Percentiles rank a stretch among this genome's conserved stretches.
phyloP scores from a whole-genome alignment of 169 alveolate species.

The Theileria parva region DNA sequence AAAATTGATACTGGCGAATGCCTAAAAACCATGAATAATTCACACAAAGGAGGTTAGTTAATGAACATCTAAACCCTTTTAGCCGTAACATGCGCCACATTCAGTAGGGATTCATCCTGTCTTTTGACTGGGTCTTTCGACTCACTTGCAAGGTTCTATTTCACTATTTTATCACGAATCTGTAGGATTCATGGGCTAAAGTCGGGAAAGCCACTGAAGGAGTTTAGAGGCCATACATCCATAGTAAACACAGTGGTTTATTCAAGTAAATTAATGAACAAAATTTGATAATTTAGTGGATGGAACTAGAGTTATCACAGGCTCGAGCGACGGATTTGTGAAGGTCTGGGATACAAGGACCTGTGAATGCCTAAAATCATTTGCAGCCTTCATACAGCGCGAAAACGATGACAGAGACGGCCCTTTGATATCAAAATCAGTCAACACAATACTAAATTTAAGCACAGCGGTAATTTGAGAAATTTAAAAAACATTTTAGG shows the following conservation, averaged over 20 bases:
- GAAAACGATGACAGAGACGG: constrained; percentile 25
- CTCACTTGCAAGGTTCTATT: constrained; percentile 69
- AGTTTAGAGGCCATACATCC: constrained; percentile 71
- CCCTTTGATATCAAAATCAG: constrained; percentile 33
- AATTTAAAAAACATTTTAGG: constrained; percentile 46
- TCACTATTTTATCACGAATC: background rate
- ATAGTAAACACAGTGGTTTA: constrained; percentile 71
- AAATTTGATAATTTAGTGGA: constrained; percentile 6
- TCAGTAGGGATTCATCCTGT: constrained; percentile 78
- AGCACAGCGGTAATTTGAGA: constrained; percentile 5
- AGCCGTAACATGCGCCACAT: constrained; percentile 78
- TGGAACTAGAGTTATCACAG: constrained; percentile 75
- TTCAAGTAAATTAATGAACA: constrained; percentile 33
- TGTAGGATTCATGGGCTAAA: constrained; percentile 73
- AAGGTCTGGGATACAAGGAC: constrained; percentile 74
- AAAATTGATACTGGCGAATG: constrained; percentile 77
- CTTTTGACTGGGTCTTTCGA: constrained; percentile 83
- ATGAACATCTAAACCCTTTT: background rate
- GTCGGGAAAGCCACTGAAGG: constrained; percentile 72
- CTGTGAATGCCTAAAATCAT: constrained; percentile 70
- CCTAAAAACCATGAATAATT: constrained; percentile 66
- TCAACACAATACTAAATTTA: constrained; percentile 35
- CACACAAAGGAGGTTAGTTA: constrained; percentile 72
- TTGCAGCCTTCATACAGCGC: constrained; percentile 62
- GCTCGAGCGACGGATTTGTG: constrained; percentile 76